Base-by-base conservation (phyloP, 2,329 filamentous ascomycete species). In the Penicillium palitans region DNA sequence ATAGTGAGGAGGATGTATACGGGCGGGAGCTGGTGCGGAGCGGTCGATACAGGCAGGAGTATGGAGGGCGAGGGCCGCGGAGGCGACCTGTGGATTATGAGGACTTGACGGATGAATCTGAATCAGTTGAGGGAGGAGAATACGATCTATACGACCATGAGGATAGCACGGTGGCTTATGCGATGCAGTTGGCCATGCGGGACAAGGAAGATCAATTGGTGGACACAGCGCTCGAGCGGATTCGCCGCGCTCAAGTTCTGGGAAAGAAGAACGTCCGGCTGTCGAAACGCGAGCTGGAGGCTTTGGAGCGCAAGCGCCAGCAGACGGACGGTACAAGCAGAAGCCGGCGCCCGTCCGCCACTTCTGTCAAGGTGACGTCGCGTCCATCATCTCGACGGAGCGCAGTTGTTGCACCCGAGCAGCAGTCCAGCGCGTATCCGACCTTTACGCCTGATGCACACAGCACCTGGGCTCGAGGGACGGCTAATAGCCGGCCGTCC, bases 241-340 rank as follows among this genome's bases (percentile, higher is more conserved):
- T 97, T 70, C 85, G 87, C 63, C 84, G 87, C 64, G 91, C 93
- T 17, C 87, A 90, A 72, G 85, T 85, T 62, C 86, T 86, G 69
- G 92, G 92, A 62, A 89, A 88, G 74, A 81, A 83, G 45, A 90
- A 96, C 57, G 90, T 97, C 56, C 89, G 88, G 72, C 83, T 98
- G 62, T 91, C 84, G 66, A 84, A 87, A 68, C 86, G 89, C 54
- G 93, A 97, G 74, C 80, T 96, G 66, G 89, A 88, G 61, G 92
- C 91, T 47, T 81, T 96, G 66, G 89, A 93, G 71, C 84, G 87
- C 61, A 84, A 86, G 72, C 84, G 87, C 58, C 78, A 86, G 67
- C 79, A 83, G 65, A 79, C 79, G 35, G 76, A 78, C 55, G 65
- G 57, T 48, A 55, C 54, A 56, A 65, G 61, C 9, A 57, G 52